Base-by-base conservation (phyloP, 2,329 filamentous ascomycete species). In the Tolypocladium guangdongense region DNA sequence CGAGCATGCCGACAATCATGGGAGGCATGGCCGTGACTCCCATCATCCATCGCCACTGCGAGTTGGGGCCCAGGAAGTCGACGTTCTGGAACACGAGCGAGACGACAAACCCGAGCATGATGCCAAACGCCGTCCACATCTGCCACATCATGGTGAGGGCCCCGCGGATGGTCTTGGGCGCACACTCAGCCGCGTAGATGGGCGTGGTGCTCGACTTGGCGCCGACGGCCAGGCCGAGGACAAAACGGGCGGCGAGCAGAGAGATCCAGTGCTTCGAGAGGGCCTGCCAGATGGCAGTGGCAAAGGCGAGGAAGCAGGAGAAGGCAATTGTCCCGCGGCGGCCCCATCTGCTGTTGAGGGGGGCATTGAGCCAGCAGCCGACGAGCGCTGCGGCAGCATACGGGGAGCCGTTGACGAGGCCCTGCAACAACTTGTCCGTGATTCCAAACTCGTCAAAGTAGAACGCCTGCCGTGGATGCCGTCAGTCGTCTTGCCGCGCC, bases 61-160 rank as follows among this genome's bases (percentile, higher is more conserved):
- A 65, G 35, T 60, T 55, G 11, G 54, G 52, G 2, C 66, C 66
- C 0, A 83, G 60, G 20, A 68, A 59, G 7, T 63, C 64, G 0
- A 58, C 56, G 0, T 65, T 53, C 24, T 60, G 47, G 35, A 69
- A 70, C 0, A 64, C 67, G 1, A 69, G 64, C 0, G 64, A 68
- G 1, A 66, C 65, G 11, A 68, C 55, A 32, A 74, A 71, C 12
- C 80, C 80, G 4, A 76, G 60, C 59, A 71, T 68, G 56, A 74
- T 74, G 24, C 73, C 55, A 43, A 59, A 60, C n/a, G 54, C 55
- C 8, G 53, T 60, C 58, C 58, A 59, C 58, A 60, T 60, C 55
- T 68, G 76, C 87, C 87, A 91, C 60, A 83, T 84, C 87, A 92
- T 91, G 57, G 90, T 86, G 11, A 92, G 73, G 12, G 84, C 86